Evolutionary conservation across 2,329 filamentous ascomycete species (phyloP).

Genomic region (Venturiaceae sp.): DNA sequence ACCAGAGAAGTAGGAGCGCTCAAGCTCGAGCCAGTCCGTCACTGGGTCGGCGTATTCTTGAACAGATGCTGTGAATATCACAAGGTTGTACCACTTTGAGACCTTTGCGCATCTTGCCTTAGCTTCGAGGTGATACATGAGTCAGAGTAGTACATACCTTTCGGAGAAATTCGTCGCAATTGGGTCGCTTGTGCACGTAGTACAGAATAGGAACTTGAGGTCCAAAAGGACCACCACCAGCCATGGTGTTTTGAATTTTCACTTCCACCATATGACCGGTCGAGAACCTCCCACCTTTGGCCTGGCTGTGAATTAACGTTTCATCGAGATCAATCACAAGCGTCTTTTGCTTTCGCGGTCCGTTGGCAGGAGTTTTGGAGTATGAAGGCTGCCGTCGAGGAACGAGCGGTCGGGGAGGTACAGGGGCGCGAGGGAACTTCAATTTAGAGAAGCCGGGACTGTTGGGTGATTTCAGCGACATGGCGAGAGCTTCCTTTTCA

Average conservation of each 20-base stretch:
- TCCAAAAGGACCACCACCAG: slow-evolving; percentile 58
- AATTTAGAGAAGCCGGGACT: slow-evolving; percentile 62
- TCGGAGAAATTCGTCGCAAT: slow-evolving; percentile 92
- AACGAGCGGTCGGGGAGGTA: slow-evolving; percentile 81
- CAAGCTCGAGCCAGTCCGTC: slow-evolving; percentile 95
- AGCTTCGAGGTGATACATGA: background rate
- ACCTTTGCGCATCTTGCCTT: slow-evolving; percentile 42
- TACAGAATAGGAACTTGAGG: slow-evolving; percentile 95
- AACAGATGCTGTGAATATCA: slow-evolving; percentile 93
- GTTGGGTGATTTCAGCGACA: slow-evolving; percentile 87
- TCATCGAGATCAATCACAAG: slow-evolving; percentile 93
- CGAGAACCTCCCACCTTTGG: slow-evolving; percentile 90
- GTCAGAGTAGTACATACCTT: slow-evolving; percentile 39
- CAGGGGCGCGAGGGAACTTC: slow-evolving; percentile 82
- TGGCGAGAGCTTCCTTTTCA: slow-evolving; percentile 34
- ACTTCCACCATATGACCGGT: slow-evolving; percentile 99
- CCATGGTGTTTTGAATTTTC: slow-evolving; percentile 64
- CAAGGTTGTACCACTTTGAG: slow-evolving; percentile 96
- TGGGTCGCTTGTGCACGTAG: slow-evolving; percentile 95
- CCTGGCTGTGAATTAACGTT: slow-evolving; percentile 95
- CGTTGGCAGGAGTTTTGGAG: slow-evolving; percentile 26
- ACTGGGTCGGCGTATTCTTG: slow-evolving; percentile 98
- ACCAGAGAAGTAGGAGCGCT: slow-evolving; percentile 90
- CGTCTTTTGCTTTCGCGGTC: slow-evolving; percentile 58
- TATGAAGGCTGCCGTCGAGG: slow-evolving; percentile 86